Conservation (phyloP, 1,139 yeast genomes). For the Candida labiduridarum region DNA sequence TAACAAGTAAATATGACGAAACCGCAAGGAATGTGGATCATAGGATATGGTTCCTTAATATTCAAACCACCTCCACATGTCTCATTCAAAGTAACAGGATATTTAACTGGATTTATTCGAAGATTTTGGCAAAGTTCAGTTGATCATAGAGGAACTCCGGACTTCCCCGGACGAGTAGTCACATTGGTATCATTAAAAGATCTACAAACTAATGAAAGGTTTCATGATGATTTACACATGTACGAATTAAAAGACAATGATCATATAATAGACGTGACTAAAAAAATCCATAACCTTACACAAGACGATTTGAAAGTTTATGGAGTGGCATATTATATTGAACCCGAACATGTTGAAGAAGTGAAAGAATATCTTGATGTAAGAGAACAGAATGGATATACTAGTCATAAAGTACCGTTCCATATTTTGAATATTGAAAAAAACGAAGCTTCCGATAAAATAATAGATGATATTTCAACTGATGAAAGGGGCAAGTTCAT, state of each 20-base stretch:
- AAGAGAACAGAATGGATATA: conserved; percentile 88
- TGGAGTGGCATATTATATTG: conserved; percentile 88
- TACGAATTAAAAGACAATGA: conserved; percentile 34
- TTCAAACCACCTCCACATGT: conserved; percentile 87
- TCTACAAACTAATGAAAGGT: conserved; percentile 40
- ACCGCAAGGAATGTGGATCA: conserved; percentile 65
- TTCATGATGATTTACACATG: conserved; percentile 48
- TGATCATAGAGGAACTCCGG: conserved; percentile 91
- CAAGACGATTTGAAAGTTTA: conserved; percentile 59
- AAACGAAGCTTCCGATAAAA: conserved; percentile 13
- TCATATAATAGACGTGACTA: conserved; percentile 14
- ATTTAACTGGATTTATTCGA: conserved; percentile 72
- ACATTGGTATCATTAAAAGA: conserved; percentile 68
- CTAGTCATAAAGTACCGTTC: conserved; percentile 70
- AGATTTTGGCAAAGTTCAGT: conserved; percentile 91
- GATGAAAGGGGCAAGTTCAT: conserved; percentile 40
- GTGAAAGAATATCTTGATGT: conserved; percentile 73
- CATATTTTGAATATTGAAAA: conserved; percentile 40
- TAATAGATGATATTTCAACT: conserved; percentile 20
- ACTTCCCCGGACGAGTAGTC: conserved; percentile 82
- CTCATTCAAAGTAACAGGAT: conserved; percentile 67
- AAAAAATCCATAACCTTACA: conserved; percentile 23
- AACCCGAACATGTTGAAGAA: conserved; percentile 58
- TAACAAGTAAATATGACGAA: conserved; percentile 11
- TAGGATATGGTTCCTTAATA: conserved; percentile 89